Evolutionary conservation across 306 rosid genomes (phyloP), one percentile per base, ranked within the genome.

Genomic region (Coriaria nepalensis): DNA sequence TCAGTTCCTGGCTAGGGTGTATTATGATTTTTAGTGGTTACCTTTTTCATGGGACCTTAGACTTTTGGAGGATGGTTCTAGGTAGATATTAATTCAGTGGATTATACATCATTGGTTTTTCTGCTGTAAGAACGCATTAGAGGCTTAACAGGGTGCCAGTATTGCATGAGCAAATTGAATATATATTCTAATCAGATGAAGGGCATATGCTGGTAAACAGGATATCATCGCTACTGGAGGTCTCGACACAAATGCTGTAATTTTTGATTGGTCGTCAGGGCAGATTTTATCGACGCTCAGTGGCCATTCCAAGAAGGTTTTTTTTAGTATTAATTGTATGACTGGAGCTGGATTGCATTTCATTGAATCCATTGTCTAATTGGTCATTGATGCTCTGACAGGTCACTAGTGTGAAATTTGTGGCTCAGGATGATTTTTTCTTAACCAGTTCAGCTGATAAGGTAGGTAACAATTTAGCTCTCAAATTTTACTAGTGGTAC

Each of bases 261-360:
- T 92, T 51, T 92, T 92, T 69, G 86, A 80, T 66, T 81, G 95
- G 33, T 69, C 94, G 42, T 73, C 96, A 6, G 98, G 96, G 50
- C 94, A 92, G 69, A 82, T 92, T 67, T 65, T 85, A 69, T 78
- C 98, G 47, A 82, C 96, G 9, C 93, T 92, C 45, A 75, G 75
- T 51, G 98, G 98, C 50, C 98, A 92, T 70, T 75, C 88, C 4
- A 92, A 85, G 75, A 92, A 92, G 98, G 98, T 87, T 66, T 61
- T 12, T 45, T 54, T 50, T 49, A 56, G 4, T 52, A n/a, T 55
- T 14, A 9, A 46, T 12, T 60, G 54, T 29, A 33, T 49, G 29
- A 32, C n/a, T 2, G 49, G 35, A 32, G 42, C 55, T 13, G 13
- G 9, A 35, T n/a, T 7, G 32, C 45, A 0, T 15, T 43, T 45